A percentile compares a stretch with the other conserved stretches of the same genome.
Conservation (phyloP, 768 basidiomycete genomes). For the Imleria badia region DNA sequence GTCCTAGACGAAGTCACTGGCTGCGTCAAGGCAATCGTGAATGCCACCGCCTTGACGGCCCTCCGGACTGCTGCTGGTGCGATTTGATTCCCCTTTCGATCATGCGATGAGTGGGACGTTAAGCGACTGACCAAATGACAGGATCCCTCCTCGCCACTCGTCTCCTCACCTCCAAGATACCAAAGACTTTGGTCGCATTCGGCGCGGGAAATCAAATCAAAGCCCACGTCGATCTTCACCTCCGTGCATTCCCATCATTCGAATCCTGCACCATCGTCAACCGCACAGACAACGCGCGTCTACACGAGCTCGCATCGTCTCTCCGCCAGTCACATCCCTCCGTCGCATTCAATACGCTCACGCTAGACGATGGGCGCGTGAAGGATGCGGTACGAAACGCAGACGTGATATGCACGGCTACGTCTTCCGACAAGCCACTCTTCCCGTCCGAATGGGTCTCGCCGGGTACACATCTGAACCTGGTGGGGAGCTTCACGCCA, state of each 20-base stretch:
- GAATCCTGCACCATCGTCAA: conserved; percentile 59
- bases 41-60: conserved; percentile 76
- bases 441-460: conserved; percentile 67
- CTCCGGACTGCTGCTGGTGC: conserved; percentile 79
- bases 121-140: conserved; percentile 24
- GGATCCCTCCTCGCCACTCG: conserved; percentile 69
- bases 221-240: conserved; percentile 62
- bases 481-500: conserved; percentile 83
- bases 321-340: conserved; percentile 32
- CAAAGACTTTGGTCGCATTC: conserved; percentile 55
- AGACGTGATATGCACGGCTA: conserved; percentile 69
- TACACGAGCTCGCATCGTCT: conserved; percentile 35
- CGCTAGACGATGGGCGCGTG: conserved; percentile 8
- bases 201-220: conserved; percentile 73
- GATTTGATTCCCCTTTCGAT: not conserved
- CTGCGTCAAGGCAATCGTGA: conserved; percentile 69
- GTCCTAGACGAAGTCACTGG: conserved; percentile 74
- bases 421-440: conserved; percentile 66
- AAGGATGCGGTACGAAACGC: conserved; percentile 15
- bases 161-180: conserved; percentile 45
- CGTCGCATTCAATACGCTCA: conserved; percentile 13
- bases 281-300: conserved; percentile 52
- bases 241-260: conserved; percentile 57
- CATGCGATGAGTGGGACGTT: not conserved
- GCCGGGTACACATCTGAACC: conserved; percentile 63